Conservation (phyloP, 345 rosid species). For the Corymbia maculata region DNA sequence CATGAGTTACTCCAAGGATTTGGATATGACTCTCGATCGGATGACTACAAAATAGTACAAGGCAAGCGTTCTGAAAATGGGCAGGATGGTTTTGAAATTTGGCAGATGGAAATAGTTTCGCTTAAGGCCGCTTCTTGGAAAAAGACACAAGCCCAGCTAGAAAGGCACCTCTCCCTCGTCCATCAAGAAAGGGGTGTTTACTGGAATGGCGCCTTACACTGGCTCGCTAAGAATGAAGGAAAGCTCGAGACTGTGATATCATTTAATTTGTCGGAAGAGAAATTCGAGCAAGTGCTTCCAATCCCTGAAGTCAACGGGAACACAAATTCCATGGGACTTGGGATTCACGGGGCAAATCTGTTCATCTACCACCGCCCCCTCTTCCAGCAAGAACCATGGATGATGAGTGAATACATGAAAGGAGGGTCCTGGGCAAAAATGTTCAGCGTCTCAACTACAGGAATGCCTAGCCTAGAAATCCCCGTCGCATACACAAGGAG, state of each 20-base stretch:
- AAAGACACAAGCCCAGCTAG: not conserved
- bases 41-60: not conserved
- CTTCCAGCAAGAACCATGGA: not conserved
- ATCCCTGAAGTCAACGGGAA: too few species aligned
- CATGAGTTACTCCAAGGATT: not conserved
- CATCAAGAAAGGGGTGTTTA: too few species aligned
- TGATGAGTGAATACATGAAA: not conserved
- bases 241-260: too few species aligned
- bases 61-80: not conserved
- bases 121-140: not conserved
- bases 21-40: not conserved
- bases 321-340: not conserved
- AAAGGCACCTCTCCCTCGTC: not conserved
- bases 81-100: not conserved
- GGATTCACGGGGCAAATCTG: not conserved
- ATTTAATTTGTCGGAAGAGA: too few species aligned
- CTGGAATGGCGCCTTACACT: too few species aligned
- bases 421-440: not conserved
- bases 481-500: too few species aligned
- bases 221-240: too few species aligned
- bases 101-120: not conserved
- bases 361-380: not conserved
- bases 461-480: too few species aligned
- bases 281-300: too few species aligned
- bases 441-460: not conserved